Conservation (phyloP, 495 filamentous ascomycete species). For the Podospora australis region DNA sequence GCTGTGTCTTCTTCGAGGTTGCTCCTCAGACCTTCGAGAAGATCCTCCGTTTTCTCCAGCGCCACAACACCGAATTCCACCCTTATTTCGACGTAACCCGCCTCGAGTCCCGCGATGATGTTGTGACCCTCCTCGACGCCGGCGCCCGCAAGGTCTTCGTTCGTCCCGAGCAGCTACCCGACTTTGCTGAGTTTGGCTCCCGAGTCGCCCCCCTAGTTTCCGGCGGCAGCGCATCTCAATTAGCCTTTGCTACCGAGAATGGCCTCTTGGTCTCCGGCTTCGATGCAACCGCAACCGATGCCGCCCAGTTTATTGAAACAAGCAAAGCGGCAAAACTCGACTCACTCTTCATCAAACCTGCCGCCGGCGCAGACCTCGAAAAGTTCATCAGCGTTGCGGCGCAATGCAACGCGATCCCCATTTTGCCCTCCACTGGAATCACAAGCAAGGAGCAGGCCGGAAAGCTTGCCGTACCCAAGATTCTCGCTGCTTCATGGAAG, state of each 20-base stretch:
- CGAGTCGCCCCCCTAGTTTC: conserved; percentile 38
- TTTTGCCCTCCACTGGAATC: conserved; percentile 64
- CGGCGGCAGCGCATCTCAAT: conserved; percentile 15
- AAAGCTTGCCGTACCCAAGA: conserved; percentile 58
- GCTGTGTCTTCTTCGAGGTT: conserved; percentile 65
- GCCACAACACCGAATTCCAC: conserved; percentile 58
- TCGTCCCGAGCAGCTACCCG: conserved; percentile 51
- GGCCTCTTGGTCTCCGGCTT: conserved; percentile 42
- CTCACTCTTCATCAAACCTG: conserved; percentile 41
- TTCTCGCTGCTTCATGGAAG: conserved; percentile 62
- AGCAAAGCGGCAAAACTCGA: conserved; percentile 40
- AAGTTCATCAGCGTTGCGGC: conserved; percentile 48
- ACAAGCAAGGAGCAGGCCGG: conserved; percentile 55
- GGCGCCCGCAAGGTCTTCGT: conserved; percentile 88
- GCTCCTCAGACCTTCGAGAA: conserved; percentile 49
- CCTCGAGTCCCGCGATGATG: conserved; percentile 59
- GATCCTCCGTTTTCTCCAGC: conserved; percentile 59
- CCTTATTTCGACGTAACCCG: conserved; percentile 71
- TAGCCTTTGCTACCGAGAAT: conserved; percentile 31
- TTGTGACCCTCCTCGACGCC: conserved; percentile 73
- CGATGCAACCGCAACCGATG: conserved; percentile 34
- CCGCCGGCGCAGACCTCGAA: conserved; percentile 38
- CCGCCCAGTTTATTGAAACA: conserved; percentile 37
- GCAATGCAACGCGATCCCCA: conserved; percentile 59
- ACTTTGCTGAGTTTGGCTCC: conserved; percentile 37